These are phyloP conservation scores for Fusarium sp. DNA, from an alignment of 2,329 filamentous ascomycete genomes.

Conservation along the genomic window DNA sequence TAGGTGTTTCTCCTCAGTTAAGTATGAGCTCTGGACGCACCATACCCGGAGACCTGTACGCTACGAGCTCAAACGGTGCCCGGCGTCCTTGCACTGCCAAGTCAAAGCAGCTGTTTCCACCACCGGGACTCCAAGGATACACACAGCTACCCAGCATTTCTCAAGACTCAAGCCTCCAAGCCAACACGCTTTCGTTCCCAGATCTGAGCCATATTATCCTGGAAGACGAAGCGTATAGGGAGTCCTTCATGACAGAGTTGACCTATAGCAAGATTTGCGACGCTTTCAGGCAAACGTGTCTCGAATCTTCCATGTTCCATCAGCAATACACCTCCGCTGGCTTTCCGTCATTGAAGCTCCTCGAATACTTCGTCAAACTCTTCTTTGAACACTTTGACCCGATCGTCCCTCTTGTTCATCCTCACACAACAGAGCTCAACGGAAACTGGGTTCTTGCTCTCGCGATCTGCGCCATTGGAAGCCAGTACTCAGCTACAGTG, in stretches of 20 bases:
- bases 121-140: neutral
- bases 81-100: constrained; percentile 24
- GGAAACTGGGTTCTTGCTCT: constrained; percentile 34
- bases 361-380: constrained; percentile 44
- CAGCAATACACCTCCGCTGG: neutral
- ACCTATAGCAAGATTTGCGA: constrained; percentile 12
- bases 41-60: constrained; percentile 17
- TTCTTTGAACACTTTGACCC: constrained; percentile 46
- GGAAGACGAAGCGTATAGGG: neutral
- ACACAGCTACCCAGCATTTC: neutral
- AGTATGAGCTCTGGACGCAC: constrained; percentile 7
- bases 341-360: constrained; percentile 39
- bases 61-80: constrained; percentile 30
- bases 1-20: neutral
- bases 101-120: constrained; percentile 13
- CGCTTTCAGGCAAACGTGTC: constrained; percentile 2
- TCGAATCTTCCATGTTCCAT: constrained; percentile 3
- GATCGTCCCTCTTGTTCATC: constrained; percentile 44
- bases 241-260: neutral
- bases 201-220: neutral
- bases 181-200: neutral
- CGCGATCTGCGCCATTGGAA: constrained; percentile 34
- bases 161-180: neutral
- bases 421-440: neutral
- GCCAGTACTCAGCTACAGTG: constrained; percentile 34